Base-by-base conservation (phyloP, 371 early-diverging fungal genomes). In the Nematocida ironsii region DNA sequence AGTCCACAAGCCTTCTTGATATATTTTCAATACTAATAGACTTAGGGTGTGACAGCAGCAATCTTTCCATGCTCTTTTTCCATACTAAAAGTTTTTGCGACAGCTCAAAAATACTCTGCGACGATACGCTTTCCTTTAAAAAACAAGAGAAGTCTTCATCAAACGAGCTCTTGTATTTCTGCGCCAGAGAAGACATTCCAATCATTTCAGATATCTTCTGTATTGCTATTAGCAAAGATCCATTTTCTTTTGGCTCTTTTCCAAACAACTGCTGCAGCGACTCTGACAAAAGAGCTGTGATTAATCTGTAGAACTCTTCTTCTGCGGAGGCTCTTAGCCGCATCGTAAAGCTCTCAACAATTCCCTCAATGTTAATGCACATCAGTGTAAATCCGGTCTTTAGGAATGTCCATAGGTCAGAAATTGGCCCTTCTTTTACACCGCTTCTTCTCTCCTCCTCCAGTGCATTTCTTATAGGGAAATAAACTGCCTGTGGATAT, bases 151-250 rank as follows among this genome's bases (percentile, higher is more conserved):
- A 78, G 72, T 78, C 80, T 44, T 33, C 48, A 47, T 78, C 80
- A 56, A 78, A 78, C 11, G 3, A n/a, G n/a, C 33, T 25, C 39
- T 78, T 78, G 72, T 78, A 78, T 69, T 61, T 68, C 27, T 9
- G 23, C 9, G 80, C 48, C 11, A 78, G 68, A 0, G 80, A 78
- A 20, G 80, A 78, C 25, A 70, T 58, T 7, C 69, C 80, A 9
- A 78, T 78, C 80, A 78, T 78, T 42, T 78, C 80, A 23, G 80
- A 68, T 5, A 78, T 78, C 60, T 78, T 78, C 52, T 68, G 82
- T 25, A 78, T 33, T 6, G 80, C 80, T 16, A 70, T 23, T 5
- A 25, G 6, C 48, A 78, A 42, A 6, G 80, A 70, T 11, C 82
- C 72, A 20, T 72, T 62, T 40, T 82, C 82, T 5, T 16, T 50